phyloP scores from a whole-genome alignment of 2,329 filamentous ascomycete species.

The Aspergillus sp. region DNA sequence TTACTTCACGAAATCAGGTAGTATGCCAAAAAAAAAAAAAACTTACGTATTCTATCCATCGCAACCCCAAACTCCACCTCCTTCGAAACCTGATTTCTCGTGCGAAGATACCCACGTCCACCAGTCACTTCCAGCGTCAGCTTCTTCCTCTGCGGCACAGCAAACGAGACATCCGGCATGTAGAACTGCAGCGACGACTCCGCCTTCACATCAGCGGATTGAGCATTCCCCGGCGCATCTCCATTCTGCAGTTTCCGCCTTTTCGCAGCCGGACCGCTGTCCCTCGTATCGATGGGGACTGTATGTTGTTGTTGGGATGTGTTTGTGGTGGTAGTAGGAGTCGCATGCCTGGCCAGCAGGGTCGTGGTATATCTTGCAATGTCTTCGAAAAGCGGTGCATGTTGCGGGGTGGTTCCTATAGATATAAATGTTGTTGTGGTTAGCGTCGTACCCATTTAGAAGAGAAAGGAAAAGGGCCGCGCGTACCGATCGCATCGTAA shows the following conservation, averaged over 20 bases:
- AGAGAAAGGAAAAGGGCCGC: constrained; percentile 1
- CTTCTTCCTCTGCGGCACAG: constrained; percentile 57
- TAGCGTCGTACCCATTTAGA: constrained; percentile 1
- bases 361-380: constrained; percentile 40
- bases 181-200: constrained; percentile 35
- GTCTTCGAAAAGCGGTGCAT: constrained; percentile 40
- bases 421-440: constrained; percentile 1
- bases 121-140: constrained; percentile 50
- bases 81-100: constrained; percentile 43
- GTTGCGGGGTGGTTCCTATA: constrained; percentile 30
- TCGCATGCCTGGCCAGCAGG: constrained; percentile 27
- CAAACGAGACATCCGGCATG: constrained; percentile 51
- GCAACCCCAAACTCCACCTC: constrained; percentile 47
- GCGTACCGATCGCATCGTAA: constrained; percentile 37
- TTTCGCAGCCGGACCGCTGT: constrained; percentile 35
- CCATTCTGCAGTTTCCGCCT: constrained; percentile 44
- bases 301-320: neutral
- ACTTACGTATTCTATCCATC: constrained; percentile 43
- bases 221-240: constrained; percentile 17
- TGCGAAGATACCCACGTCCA: constrained; percentile 37
- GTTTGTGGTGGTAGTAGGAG: constrained; percentile 15
- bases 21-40: neutral
- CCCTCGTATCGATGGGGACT: constrained; percentile 1
- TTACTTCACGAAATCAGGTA: too few relatives aligned
- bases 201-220: constrained; percentile 25